Conservation (phyloP, 2,329 filamentous ascomycete genomes). For the Ophiostoma fasciatum region DNA sequence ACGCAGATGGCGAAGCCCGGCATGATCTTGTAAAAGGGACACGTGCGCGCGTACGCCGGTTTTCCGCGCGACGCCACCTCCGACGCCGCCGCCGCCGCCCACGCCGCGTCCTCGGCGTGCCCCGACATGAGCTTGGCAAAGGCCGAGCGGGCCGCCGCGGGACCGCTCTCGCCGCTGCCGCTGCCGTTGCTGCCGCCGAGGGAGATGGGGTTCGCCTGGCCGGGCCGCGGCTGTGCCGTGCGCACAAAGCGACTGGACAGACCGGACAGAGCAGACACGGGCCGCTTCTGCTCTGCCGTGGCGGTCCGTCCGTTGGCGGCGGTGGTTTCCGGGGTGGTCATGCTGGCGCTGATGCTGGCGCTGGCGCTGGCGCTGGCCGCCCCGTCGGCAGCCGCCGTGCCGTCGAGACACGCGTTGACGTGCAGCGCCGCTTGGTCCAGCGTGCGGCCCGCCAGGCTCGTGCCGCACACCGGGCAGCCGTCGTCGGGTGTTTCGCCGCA, state of each 20-base stretch:
- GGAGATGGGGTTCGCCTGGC: slow-evolving; percentile 63
- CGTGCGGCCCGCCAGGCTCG: slow-evolving; percentile 43
- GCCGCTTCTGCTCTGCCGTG: neutral
- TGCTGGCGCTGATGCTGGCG: neutral
- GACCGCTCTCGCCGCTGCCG: neutral
- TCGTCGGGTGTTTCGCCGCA: slow-evolving; percentile 16
- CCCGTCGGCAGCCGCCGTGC: neutral
- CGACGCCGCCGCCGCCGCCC: slow-evolving; percentile 70
- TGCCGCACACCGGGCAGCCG: slow-evolving; percentile 65
- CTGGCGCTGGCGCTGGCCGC: neutral
- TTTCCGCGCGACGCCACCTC: slow-evolving; percentile 69
- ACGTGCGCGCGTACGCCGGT: slow-evolving; percentile 76
- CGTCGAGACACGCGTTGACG: slow-evolving; percentile 88
- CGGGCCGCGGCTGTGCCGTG: slow-evolving; percentile 58
- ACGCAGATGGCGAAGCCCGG: slow-evolving; percentile 86
- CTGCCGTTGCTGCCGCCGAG: neutral
- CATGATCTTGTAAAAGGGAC: slow-evolving; percentile 97
- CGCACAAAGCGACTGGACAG: slow-evolving; percentile 46
- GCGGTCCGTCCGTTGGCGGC: neutral
- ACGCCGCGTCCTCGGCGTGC: slow-evolving; percentile 80
- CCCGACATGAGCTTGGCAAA: slow-evolving; percentile 89
- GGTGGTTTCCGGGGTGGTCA: neutral
- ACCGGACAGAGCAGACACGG: slow-evolving; percentile 15
- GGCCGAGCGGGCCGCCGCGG: slow-evolving; percentile 42
- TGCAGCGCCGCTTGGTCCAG: slow-evolving; percentile 61